A percentile compares a stretch with the other conserved stretches of the same genome.
Evolutionary conservation across 2,329 filamentous ascomycete genomes (phyloP).

Genomic region (Colletotrichum sp.): DNA sequence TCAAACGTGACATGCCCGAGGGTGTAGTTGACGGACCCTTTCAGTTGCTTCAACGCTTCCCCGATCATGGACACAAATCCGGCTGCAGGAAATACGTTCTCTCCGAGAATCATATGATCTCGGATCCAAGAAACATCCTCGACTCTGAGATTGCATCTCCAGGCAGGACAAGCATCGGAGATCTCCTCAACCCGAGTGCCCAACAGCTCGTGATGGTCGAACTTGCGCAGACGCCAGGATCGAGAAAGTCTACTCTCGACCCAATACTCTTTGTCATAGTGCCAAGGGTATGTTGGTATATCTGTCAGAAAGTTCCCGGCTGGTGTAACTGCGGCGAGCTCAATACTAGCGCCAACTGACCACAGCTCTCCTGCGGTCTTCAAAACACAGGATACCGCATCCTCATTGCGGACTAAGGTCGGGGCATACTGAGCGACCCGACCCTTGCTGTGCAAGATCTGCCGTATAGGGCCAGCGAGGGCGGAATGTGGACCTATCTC

Average conservation of each 20-base stretch:
- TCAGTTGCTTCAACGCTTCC: conserved; percentile 5
- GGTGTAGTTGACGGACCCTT: conserved; percentile 24
- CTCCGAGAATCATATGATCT: background rate
- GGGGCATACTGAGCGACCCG: background rate
- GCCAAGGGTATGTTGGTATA: conserved; percentile 5
- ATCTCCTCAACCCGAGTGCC: conserved; percentile 4
- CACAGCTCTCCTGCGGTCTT: conserved; percentile 17
- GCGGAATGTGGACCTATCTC: conserved; percentile 57
- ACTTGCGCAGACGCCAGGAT: background rate
- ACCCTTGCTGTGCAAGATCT: conserved; percentile 46
- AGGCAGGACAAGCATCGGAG: conserved; percentile 1
- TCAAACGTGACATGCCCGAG: conserved; percentile 33
- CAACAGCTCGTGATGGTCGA: conserved; percentile 11
- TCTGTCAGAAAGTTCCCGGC: background rate
- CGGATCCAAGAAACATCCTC: conserved; percentile 6
- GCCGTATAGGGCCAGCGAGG: conserved; percentile 53
- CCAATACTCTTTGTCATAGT: conserved; percentile 9
- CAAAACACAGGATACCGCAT: conserved; percentile 2
- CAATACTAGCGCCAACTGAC: background rate
- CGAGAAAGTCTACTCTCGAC: background rate
- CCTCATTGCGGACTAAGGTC: background rate
- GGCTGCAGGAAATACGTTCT: background rate
- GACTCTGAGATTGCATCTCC: conserved; percentile 12
- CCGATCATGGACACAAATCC: conserved; percentile 15
- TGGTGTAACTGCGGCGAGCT: background rate